Percentiles rank a stretch among this genome's conserved stretches.
Conservation (phyloP, 495 filamentous ascomycete genomes). For the Trichocladium uniseriatum region DNA sequence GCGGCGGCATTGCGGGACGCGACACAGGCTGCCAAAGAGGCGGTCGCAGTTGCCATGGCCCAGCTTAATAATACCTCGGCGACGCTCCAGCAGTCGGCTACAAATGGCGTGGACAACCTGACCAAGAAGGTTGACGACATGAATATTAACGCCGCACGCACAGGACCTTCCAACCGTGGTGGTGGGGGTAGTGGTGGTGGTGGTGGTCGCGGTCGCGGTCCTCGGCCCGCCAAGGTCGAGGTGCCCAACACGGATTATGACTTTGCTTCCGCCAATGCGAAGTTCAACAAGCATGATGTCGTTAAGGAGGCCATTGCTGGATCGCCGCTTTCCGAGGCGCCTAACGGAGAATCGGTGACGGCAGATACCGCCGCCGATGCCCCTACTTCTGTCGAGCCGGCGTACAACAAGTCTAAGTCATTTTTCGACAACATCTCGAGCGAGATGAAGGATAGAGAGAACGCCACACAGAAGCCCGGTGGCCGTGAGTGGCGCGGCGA, state of each 20-base stretch:
- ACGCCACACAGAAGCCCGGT: constrained; percentile 50
- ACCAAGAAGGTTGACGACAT: constrained; percentile 82
- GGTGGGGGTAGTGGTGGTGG: constrained; percentile 50
- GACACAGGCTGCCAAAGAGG: constrained; percentile 72
- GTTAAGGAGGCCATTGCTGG: constrained; percentile 86
- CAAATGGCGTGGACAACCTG: constrained; percentile 60
- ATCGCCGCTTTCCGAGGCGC: constrained; percentile 52
- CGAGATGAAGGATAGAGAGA: constrained; percentile 83
- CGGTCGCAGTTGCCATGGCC: constrained; percentile 84
- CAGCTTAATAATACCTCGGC: constrained; percentile 50
- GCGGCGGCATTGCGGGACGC: constrained; percentile 51
- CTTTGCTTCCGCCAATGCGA: constrained; percentile 85
- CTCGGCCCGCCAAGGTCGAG: constrained; percentile 60
- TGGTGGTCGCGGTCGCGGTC: constrained; percentile 48
- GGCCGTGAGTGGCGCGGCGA: constrained; percentile 90
- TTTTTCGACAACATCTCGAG: constrained; percentile 99
- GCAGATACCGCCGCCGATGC: constrained; percentile 29
- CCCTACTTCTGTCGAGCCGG: constrained; percentile 28
- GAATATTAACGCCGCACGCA: constrained; percentile 51
- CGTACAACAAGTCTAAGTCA: constrained; percentile 74
- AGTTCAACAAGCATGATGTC: constrained; percentile 96
- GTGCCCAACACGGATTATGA: constrained; percentile 87
- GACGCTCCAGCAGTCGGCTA: constrained; percentile 37
- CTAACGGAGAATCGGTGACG: constrained; percentile 26
- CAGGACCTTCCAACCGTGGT: constrained; percentile 32